These are phyloP conservation scores for Zymoseptoria brevis DNA, from an alignment of 2,329 filamentous ascomycete species.

Conservation along the genomic window DNA sequence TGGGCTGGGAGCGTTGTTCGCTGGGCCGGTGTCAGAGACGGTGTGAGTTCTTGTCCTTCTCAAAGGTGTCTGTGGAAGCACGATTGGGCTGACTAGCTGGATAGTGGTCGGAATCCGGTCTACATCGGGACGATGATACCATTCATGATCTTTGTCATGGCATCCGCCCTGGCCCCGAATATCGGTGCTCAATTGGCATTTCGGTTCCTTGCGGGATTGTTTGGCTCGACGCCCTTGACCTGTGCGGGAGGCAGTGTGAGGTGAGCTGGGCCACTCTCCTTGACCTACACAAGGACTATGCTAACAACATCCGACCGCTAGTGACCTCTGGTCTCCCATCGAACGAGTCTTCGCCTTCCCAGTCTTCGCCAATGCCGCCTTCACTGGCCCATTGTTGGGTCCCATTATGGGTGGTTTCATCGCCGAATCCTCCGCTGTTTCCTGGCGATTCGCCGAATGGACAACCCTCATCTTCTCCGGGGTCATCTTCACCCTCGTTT, in stretches of 20 bases:
- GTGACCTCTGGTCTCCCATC: constrained; percentile 13
- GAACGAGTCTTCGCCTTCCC: constrained; percentile 41
- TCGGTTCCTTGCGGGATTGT: constrained; percentile 44
- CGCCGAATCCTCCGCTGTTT: constrained; percentile 28
- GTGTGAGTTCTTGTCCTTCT: constrained; percentile 7
- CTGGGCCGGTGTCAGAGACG: constrained; percentile 44
- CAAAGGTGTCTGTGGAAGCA: neutral
- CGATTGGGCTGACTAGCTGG: neutral
- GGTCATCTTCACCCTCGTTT: constrained; percentile 20
- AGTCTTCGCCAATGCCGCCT: constrained; percentile 41
- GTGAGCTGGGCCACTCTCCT: constrained; percentile 8
- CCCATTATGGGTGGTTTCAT: constrained; percentile 42
- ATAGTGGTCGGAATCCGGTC: constrained; percentile 35
- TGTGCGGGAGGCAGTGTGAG: constrained; percentile 39
- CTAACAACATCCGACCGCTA: neutral
- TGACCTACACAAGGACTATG: neutral
- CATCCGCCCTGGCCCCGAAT: constrained; percentile 40
- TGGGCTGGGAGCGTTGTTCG: constrained; percentile 41
- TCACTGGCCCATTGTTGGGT: constrained; percentile 35
- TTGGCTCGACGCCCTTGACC: constrained; percentile 39
- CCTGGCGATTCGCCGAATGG: constrained; percentile 43
- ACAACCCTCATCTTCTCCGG: constrained; percentile 30
- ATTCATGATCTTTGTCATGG: constrained; percentile 45
- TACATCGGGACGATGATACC: constrained; percentile 41
- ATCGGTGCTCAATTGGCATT: constrained; percentile 42